A percentile compares a stretch with the other conserved stretches of the same genome.
These are phyloP conservation scores for Penicillium maclennaniae DNA, from an alignment of 495 filamentous ascomycete genomes.

Conservation along the genomic window DNA sequence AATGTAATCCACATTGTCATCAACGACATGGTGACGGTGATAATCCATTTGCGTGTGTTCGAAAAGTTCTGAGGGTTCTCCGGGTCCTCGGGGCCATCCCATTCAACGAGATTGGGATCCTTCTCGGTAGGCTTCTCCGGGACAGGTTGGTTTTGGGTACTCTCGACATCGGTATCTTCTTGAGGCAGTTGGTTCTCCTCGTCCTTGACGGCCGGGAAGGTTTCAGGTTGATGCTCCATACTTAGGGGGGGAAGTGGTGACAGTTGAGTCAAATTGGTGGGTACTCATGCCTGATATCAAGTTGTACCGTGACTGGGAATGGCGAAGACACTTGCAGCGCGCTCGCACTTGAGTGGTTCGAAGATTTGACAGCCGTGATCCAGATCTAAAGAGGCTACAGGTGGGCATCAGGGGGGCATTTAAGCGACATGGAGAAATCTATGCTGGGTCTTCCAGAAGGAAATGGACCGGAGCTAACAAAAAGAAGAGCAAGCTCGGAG, in stretches of 20 bases:
- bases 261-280: conserved; percentile 18
- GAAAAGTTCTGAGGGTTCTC: conserved; percentile 70
- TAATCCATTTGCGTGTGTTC: conserved; percentile 59
- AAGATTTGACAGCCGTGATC: not conserved
- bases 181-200: conserved; percentile 6
- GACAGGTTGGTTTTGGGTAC: conserved; percentile 1
- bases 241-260: conserved; percentile 23
- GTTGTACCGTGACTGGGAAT: not conserved
- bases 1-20: conserved; percentile 62
- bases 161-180: conserved; percentile 23
- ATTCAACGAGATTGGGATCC: conserved; percentile 43
- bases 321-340: not conserved
- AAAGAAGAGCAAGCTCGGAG: not conserved
- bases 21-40: conserved; percentile 57
- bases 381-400: not conserved
- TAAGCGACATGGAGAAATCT: conserved; percentile 4
- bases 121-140: conserved; percentile 18
- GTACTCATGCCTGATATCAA: conserved; percentile 2
- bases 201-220: not conserved
- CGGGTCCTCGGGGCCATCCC: conserved; percentile 56
- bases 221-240: conserved; percentile 16
- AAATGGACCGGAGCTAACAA: conserved; percentile 7
- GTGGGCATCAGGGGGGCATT: conserved; percentile 1
- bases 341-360: not conserved
- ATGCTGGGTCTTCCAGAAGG: conserved; percentile 5